phyloP scores from a whole-genome alignment of 768 basidiomycete species.

The Pleurotus platypus region DNA sequence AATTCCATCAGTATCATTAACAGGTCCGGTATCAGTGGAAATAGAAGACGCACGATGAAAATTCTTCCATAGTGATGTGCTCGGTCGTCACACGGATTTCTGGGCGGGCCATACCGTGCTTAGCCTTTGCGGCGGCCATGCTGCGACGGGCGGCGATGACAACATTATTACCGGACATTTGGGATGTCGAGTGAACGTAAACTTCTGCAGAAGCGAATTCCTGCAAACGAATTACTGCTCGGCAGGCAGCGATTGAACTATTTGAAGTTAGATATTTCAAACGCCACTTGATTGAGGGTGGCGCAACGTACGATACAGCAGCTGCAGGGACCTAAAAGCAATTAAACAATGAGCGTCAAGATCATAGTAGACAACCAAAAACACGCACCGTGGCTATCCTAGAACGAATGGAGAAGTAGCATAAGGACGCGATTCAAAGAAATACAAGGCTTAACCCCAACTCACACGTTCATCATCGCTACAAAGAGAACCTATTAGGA shows the following conservation, averaged over 20 bases:
- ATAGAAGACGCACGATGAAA: constrained; percentile 32
- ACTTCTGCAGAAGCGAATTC: constrained; percentile 47
- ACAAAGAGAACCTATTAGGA: constrained; percentile 10
- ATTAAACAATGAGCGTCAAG: not conserved
- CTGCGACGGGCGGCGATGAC: constrained; percentile 29
- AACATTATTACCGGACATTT: constrained; percentile 20
- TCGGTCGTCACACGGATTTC: constrained; percentile 59
- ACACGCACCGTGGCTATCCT: constrained; percentile 52
- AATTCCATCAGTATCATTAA: not conserved
- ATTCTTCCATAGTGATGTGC: constrained; percentile 58
- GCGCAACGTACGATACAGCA: constrained; percentile 49
- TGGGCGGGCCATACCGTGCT: constrained; percentile 29
- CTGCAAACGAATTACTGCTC: constrained; percentile 63
- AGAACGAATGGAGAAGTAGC: constrained; percentile 6
- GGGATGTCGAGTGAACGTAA: constrained; percentile 44
- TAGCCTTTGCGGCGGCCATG: constrained; percentile 24
- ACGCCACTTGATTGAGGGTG: not conserved
- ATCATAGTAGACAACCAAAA: not conserved
- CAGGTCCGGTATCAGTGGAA: not conserved
- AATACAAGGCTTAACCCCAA: constrained; percentile 9
- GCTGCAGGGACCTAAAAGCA: constrained; percentile 55
- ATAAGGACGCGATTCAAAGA: not conserved
- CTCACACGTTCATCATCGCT: constrained; percentile 66
- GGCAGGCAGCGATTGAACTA: constrained; percentile 62
- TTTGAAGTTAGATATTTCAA: not conserved